Evolutionary conservation across 2,329 filamentous ascomycete species (phyloP), one percentile per base, ranked within the genome.

Genomic region (Endothia cerciana): DNA sequence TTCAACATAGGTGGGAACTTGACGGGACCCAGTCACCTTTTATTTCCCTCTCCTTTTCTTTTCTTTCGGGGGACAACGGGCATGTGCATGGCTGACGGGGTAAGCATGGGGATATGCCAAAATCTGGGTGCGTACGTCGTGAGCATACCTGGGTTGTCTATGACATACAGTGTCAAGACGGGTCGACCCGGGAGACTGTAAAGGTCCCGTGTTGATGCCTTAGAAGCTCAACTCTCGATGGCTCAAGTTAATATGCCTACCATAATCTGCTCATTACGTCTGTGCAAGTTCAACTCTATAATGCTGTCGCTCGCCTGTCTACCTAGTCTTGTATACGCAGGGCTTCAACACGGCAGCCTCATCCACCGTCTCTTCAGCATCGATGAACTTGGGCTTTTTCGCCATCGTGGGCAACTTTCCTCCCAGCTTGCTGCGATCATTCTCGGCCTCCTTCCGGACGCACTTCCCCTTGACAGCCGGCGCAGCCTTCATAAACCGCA

Each of bases 261-360:
- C 55, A 41, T 58, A 22, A 11, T 56, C 4, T 19, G 19, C 33
- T 56, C 8, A 22, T 33, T 8, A 25, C 10, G 17, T n/a, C 28
- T 56, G 30, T 43, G 7, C 45, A 59, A 22, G 28, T 17, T 4
- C 3, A 25, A 47, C 28, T 2, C 11, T 30, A 10, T 15, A 28
- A 25, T 30, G 28, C 25, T 57, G 49, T 33, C 45, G 6, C 25
- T 10, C 19, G 17, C 8, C 6, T 40, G 57, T 25, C 75, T 83
- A 96, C 72, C 94, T 87, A 71, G 94, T 86, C 82, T 98, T 98
- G 79, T 98, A 98, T 68, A 98, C 88, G 80, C 95, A 98, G 22
- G 95, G 95, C 82, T 98, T 98, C 72, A 99, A 78, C 64, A 94
- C 83, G 40, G 76, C 79, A 62, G 81, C 80, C 75, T 90, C 92